Percentiles rank a stretch among this genome's conserved stretches.
Evolutionary conservation across 2,329 filamentous ascomycete species (phyloP).

Genomic region (Clonostachys byssicola): DNA sequence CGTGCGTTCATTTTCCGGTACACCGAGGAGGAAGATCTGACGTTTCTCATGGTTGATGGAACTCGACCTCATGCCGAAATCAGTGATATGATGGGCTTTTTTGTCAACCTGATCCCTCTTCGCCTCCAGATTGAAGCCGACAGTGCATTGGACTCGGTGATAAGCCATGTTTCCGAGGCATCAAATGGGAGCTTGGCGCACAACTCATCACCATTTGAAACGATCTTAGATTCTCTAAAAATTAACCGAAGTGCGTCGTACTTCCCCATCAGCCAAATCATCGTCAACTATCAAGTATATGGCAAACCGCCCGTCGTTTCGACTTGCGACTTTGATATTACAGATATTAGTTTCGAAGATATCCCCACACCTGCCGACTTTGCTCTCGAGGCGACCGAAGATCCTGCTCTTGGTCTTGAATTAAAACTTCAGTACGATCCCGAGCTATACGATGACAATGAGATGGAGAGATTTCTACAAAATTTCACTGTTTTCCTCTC

Average conservation of each 20-base stretch:
- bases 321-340: constrained; percentile 13
- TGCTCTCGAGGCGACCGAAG: constrained; percentile 10
- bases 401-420: constrained; percentile 6
- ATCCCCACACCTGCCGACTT: constrained; percentile 15
- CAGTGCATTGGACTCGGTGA: constrained; percentile 32
- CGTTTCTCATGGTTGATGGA: constrained; percentile 43
- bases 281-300: constrained; percentile 23
- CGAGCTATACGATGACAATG: constrained; percentile 9
- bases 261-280: constrained; percentile 44
- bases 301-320: constrained; percentile 8
- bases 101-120: constrained; percentile 44
- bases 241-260: constrained; percentile 27
- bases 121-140: constrained; percentile 25
- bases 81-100: constrained; percentile 33
- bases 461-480: constrained; percentile 18
- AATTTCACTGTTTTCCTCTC: constrained; percentile 16
- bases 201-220: constrained; percentile 40
- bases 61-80: constrained; percentile 28
- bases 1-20: constrained; percentile 24
- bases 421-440: constrained; percentile 14
- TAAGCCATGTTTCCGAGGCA: constrained; percentile 9
- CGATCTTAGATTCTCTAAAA: constrained; percentile 36
- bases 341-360: constrained; percentile 11
- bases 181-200: constrained; percentile 13
- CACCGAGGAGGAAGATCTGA: constrained; percentile 27